Conservation (phyloP, 352 stramenopile species). For the Phytophthora megakarya region DNA sequence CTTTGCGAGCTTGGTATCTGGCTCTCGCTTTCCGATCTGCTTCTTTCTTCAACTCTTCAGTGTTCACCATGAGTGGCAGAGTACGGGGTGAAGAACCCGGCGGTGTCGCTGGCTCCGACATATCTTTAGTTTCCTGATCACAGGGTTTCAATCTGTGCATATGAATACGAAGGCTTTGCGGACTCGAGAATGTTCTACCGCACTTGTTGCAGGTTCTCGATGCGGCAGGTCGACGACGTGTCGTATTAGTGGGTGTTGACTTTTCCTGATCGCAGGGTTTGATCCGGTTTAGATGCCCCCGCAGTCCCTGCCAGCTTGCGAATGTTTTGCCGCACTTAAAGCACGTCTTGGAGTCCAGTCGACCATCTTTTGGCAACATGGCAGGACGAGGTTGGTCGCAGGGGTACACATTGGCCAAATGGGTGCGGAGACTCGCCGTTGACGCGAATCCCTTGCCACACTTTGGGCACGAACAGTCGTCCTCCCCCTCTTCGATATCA, state of each 20-base stretch:
- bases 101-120: constrained; percentile 10
- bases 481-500: not conserved
- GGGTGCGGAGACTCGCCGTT: constrained; percentile 18
- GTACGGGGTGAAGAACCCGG: not conserved
- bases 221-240: constrained; percentile 14
- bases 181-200: constrained; percentile 35
- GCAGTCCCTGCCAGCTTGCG: constrained; percentile 32
- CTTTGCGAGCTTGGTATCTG: constrained; percentile 34
- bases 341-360: constrained; percentile 28
- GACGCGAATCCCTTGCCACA: constrained; percentile 24
- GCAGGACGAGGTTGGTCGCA: constrained; percentile 14
- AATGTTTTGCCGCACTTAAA: constrained; percentile 42
- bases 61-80: constrained; percentile 6
- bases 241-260: not conserved
- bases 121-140: constrained; percentile 12
- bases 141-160: constrained; percentile 37
- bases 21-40: constrained; percentile 27
- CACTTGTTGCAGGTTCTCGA: constrained; percentile 34
- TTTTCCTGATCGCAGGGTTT: constrained; percentile 40
- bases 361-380: constrained; percentile 6
- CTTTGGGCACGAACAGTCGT: constrained; percentile 3
- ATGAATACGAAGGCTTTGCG: constrained; percentile 39
- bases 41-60: constrained; percentile 27
- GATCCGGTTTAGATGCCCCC: constrained; percentile 32
- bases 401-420: constrained; percentile 14